Conservation (phyloP, 1,139 yeast species). For the Yamadazyma mexicana region DNA sequence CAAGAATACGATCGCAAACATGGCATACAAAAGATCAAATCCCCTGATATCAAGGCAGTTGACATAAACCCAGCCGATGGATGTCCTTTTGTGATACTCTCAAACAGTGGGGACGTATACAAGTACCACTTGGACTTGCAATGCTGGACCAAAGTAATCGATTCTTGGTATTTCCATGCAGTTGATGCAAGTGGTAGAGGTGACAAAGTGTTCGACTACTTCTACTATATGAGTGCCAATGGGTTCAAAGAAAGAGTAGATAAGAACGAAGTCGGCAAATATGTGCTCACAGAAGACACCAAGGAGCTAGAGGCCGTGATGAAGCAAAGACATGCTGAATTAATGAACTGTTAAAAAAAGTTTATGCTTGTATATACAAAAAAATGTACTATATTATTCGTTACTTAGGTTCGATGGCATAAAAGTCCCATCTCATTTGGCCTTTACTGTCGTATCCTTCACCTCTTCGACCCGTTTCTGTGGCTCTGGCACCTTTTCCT, state of each 20-base stretch:
- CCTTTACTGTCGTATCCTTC: too few species aligned
- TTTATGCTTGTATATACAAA: background rate
- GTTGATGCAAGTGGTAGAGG: constrained; percentile 3
- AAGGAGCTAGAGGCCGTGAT: constrained; percentile 24
- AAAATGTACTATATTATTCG: background rate
- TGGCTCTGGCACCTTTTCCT: constrained; percentile 25
- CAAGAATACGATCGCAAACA: constrained; percentile 1
- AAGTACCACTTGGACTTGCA: constrained; percentile 38
- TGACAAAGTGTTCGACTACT: constrained; percentile 8
- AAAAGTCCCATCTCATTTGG: too few species aligned
- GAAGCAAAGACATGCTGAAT: constrained; percentile 23
- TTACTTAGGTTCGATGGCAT: too few species aligned
- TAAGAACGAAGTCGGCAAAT: constrained; percentile 21
- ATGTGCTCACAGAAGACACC: constrained; percentile 19
- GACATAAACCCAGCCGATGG: constrained; percentile 39
- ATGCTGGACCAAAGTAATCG: constrained; percentile 49
- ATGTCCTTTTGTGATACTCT: constrained; percentile 39
- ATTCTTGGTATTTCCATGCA: constrained; percentile 45
- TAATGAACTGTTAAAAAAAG: constrained; percentile 3
- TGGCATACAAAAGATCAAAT: constrained; percentile 9
- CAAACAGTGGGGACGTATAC: constrained; percentile 36
- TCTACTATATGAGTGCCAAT: constrained; percentile 13
- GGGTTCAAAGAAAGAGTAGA: constrained; percentile 23
- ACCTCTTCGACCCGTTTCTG: constrained; percentile 5
- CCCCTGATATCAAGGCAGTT: constrained; percentile 30